phyloP scores from a whole-genome alignment of 495 filamentous ascomycete genomes.

The Daldinia bambusicola region DNA sequence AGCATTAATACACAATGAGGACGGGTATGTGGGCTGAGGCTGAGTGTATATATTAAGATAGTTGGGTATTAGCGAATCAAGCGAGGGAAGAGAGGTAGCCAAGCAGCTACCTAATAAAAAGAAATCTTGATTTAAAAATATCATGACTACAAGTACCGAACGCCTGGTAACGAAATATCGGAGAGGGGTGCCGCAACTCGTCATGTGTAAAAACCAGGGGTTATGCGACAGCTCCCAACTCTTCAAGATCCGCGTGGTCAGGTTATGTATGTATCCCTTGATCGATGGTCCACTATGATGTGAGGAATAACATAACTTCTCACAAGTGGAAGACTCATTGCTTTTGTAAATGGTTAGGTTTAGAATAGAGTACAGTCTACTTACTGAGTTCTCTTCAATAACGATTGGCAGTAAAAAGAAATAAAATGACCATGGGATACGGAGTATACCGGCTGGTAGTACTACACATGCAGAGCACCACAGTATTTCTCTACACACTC shows the following conservation, averaged over 20 bases:
- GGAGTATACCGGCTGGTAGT: too few relatives aligned
- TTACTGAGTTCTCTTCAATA: too few relatives aligned
- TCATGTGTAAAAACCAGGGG: neutral
- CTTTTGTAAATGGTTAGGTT: too few relatives aligned
- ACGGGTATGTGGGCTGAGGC: neutral
- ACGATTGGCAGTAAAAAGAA: too few relatives aligned
- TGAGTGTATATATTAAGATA: neutral
- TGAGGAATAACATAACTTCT: too few relatives aligned
- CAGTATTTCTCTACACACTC: too few relatives aligned
- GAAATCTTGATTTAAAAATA: neutral
- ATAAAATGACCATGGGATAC: too few relatives aligned
- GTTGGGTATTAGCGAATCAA: neutral
- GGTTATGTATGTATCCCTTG: too few relatives aligned
- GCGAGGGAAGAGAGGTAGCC: neutral
- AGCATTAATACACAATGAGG: neutral
- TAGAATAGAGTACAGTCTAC: too few relatives aligned
- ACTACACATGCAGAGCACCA: too few relatives aligned
- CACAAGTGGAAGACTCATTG: too few relatives aligned
- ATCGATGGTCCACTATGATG: neutral
- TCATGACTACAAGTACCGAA: constrained; percentile 25
- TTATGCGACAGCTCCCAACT: neutral
- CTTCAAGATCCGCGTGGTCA: neutral
- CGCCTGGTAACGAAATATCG: constrained; percentile 12
- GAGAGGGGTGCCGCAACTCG: constrained; percentile 7
- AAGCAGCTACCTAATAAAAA: neutral